These are phyloP conservation scores for Usnea hakonensis DNA, from an alignment of 495 filamentous ascomycete genomes.

Conservation along the genomic window DNA sequence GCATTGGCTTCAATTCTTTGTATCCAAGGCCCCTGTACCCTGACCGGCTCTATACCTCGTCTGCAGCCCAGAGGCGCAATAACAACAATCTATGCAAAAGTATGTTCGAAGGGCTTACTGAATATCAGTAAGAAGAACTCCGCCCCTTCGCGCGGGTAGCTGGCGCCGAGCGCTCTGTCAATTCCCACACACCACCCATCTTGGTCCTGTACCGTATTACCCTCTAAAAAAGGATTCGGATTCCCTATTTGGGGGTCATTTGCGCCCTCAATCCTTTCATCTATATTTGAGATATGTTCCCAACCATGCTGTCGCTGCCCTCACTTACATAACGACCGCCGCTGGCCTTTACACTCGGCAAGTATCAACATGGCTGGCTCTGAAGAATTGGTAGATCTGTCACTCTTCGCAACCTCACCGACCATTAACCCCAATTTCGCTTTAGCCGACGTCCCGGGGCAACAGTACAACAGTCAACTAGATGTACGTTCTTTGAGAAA, in stretches of 20 bases:
- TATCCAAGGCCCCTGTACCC: background rate
- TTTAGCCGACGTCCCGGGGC: background rate
- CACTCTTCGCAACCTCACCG: conserved; percentile 23
- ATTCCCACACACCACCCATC: conserved; percentile 9
- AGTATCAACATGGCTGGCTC: conserved; percentile 15
- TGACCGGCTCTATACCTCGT: background rate
- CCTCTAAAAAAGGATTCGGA: background rate
- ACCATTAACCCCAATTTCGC: conserved; percentile 19
- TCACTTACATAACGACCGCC: conserved; percentile 3
- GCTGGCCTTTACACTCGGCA: background rate
- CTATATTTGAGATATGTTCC: background rate
- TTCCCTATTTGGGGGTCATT: conserved; percentile 4
- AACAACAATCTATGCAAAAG: background rate
- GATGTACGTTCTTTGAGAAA: conserved; percentile 6
- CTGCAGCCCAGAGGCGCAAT: conserved; percentile 3
- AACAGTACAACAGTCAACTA: background rate
- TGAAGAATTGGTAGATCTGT: conserved; percentile 25
- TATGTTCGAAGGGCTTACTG: background rate
- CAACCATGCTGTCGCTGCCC: conserved; percentile 1
- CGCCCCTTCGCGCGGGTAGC: conserved; percentile 9
- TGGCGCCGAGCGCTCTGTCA: conserved; percentile 4
- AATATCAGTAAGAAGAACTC: conserved; percentile 1
- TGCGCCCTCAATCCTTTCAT: conserved; percentile 10
- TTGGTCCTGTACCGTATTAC: background rate
- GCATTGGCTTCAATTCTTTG: background rate